These are phyloP conservation scores for Scedosporium dehoogii DNA, from an alignment of 2,329 filamentous ascomycete genomes.

Conservation along the genomic window DNA sequence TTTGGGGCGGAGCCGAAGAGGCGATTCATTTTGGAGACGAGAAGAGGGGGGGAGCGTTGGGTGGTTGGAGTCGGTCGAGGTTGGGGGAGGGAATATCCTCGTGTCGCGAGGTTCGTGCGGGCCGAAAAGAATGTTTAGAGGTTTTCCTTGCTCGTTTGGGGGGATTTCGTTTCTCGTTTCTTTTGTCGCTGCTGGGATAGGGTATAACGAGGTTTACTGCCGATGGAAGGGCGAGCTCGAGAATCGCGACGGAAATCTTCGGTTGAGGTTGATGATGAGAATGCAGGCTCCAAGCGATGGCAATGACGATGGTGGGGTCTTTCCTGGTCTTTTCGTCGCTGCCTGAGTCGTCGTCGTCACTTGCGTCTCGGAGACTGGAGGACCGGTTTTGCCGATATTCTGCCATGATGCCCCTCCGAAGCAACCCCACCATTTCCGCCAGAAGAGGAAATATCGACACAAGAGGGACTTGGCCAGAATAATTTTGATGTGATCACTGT, in stretches of 20 bases:
- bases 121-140: too few species aligned
- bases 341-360: too few species aligned
- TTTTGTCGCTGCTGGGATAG: not conserved
- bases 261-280: not conserved
- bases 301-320: constrained; percentile 5
- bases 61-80: not conserved
- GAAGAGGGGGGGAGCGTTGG: not conserved
- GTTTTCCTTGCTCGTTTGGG: not conserved
- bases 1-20: constrained; percentile 84
- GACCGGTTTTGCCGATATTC: constrained; percentile 1
- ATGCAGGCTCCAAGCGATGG: not conserved
- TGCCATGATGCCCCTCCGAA: not conserved
- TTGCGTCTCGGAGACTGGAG: not conserved
- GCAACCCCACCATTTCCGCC: not conserved
- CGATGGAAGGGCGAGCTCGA: not conserved
- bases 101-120: too few species aligned
- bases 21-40: constrained; percentile 58
- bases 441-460: not conserved
- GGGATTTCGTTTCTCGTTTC: not conserved
- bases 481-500: not conserved
- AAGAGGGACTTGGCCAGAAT: not conserved
- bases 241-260: too few species aligned
- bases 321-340: too few species aligned
- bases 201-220: not conserved
- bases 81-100: not conserved